Percentiles rank a stretch among this genome's conserved stretches.
Evolutionary conservation across 345 rosid species (phyloP).

Genomic region (Lepidium aucheri): DNA sequence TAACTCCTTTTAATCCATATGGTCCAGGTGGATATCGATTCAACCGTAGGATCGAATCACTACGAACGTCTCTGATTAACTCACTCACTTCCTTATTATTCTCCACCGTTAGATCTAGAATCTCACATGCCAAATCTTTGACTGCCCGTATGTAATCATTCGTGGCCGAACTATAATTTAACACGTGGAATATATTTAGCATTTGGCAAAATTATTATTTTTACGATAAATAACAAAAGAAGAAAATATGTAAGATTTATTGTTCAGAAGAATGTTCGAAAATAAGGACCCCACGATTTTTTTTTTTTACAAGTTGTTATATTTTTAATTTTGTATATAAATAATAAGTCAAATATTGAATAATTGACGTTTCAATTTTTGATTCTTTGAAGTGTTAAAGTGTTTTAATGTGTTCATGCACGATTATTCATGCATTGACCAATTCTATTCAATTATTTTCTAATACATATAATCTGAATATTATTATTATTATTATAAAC

Average conservation of each 20-base stretch:
- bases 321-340: no score
- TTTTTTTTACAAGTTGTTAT: background rate
- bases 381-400: constrained; percentile 22
- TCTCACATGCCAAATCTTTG: constrained; percentile 55
- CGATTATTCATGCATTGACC: constrained; percentile 7
- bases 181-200: no score
- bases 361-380: constrained; percentile 4
- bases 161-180: constrained; percentile 45
- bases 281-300: constrained; percentile 9
- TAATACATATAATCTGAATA: background rate
- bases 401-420: constrained; percentile 20
- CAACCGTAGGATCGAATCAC: constrained; percentile 66
- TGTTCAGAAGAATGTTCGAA: constrained; percentile 26
- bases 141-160: constrained; percentile 56
- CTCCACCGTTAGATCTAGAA: constrained; percentile 73
- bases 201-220: no score
- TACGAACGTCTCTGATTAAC: constrained; percentile 59
- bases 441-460: constrained; percentile 2
- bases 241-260: background rate
- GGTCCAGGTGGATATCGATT: constrained; percentile 72
- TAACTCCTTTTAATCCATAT: constrained; percentile 9
- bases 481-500: background rate
- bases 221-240: background rate
- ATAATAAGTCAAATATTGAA: background rate
- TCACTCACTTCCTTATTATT: constrained; percentile 55